phyloP scores from a whole-genome alignment of 805 yeast genomes.

The Zygosaccharomyces kombuchaensis region DNA sequence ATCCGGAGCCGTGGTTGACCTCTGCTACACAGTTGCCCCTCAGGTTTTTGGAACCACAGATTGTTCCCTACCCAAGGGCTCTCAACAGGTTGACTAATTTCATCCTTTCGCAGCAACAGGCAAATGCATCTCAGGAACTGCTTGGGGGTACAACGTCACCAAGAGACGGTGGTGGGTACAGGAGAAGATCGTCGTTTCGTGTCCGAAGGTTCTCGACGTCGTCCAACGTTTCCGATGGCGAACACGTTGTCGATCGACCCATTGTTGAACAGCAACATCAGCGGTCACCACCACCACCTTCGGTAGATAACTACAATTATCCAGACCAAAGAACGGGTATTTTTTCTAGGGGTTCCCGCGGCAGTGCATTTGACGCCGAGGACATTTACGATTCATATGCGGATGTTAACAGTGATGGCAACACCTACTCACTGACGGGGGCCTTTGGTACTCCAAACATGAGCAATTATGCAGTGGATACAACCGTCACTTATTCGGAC shows the following conservation, averaged over 20 bases:
- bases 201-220: conserved; percentile 31
- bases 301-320: conserved; percentile 19
- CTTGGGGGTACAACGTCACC: not conserved
- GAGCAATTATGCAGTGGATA: conserved; percentile 10
- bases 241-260: conserved; percentile 10
- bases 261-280: not conserved
- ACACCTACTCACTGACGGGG: conserved; percentile 8
- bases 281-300: conserved; percentile 9
- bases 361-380: conserved; percentile 17
- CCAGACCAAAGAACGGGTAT: conserved; percentile 13
- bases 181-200: conserved; percentile 18
- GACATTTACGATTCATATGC: conserved; percentile 20
- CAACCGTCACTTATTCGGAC: conserved; percentile 11
- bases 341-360: conserved; percentile 7
- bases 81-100: conserved; percentile 20
- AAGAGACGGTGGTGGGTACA: not conserved
- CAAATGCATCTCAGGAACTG: conserved; percentile 1
- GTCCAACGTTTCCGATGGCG: conserved; percentile 13
- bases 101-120: conserved; percentile 9
- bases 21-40: conserved; percentile 29
- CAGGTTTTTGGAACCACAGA: conserved; percentile 28
- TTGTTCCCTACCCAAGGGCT: conserved; percentile 32
- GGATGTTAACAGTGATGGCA: conserved; percentile 11
- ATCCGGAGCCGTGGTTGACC: conserved; percentile 27
- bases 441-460: conserved; percentile 9